A percentile compares a stretch with the other conserved stretches of the same genome.
These are phyloP conservation scores for Phytophthora colocasiae DNA, from an alignment of 352 stramenopile species.

Conservation along the genomic window DNA sequence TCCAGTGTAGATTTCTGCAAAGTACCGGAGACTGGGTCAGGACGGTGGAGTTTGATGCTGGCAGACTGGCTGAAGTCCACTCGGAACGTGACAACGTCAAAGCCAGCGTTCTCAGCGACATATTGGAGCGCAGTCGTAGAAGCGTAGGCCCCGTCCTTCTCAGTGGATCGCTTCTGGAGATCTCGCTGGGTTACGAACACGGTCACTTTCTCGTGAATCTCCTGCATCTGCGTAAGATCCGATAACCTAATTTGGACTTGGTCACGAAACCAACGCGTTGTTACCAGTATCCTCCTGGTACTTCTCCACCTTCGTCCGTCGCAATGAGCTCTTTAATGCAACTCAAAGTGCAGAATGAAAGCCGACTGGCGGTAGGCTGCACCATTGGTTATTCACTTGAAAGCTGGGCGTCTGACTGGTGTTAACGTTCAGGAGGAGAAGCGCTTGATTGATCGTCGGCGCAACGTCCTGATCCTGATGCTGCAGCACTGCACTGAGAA, in stretches of 20 bases:
- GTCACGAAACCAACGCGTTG: slow-evolving; percentile 12
- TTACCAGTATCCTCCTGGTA: not conserved
- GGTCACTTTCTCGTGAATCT: slow-evolving; percentile 40
- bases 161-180: slow-evolving; percentile 13
- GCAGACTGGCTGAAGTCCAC: slow-evolving; percentile 54
- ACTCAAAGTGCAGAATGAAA: slow-evolving; percentile 86
- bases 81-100: slow-evolving; percentile 44
- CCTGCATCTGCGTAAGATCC: slow-evolving; percentile 23
- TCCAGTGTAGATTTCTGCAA: slow-evolving; percentile 5
- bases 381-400: not conserved
- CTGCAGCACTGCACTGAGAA: slow-evolving; percentile 88
- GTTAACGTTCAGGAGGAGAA: slow-evolving; percentile 78
- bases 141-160: not conserved
- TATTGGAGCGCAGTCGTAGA: slow-evolving; percentile 46
- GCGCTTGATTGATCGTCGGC: slow-evolving; percentile 81
- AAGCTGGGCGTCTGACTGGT: slow-evolving; percentile 5
- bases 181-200: slow-evolving; percentile 38
- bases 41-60: slow-evolving; percentile 44
- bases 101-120: slow-evolving; percentile 48
- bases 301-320: not conserved
- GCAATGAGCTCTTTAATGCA: slow-evolving; percentile 86
- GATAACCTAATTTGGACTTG: slow-evolving; percentile 5
- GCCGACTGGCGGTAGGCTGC: slow-evolving; percentile 60
- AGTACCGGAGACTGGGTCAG: not conserved
- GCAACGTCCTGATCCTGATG: slow-evolving; percentile 88